Conservation (phyloP, 371 early-diverging fungal species). For the Batkoa obscura region DNA sequence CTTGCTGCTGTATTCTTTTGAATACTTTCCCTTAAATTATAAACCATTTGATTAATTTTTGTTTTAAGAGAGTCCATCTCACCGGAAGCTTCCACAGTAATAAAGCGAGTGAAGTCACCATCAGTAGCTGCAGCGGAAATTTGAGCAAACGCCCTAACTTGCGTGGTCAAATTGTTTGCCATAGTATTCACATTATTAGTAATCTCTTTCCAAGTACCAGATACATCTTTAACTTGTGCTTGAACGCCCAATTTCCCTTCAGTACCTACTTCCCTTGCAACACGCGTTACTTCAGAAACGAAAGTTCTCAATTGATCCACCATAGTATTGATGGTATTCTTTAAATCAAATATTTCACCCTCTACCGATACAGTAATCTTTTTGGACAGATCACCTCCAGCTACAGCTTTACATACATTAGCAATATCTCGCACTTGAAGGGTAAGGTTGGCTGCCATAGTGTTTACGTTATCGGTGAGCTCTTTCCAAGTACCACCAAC, state of each 20-base stretch:
- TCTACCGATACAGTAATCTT: slow-evolving; percentile 21
- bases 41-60: slow-evolving; percentile 55
- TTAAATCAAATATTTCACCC: slow-evolving; percentile 31
- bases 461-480: slow-evolving; percentile 36
- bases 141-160: slow-evolving; percentile 39
- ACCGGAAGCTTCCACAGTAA: slow-evolving; percentile 48
- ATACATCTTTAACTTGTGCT: slow-evolving; percentile 23
- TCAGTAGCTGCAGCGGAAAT: slow-evolving; percentile 39
- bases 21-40: slow-evolving; percentile 40
- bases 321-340: slow-evolving; percentile 28
- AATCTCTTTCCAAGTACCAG: slow-evolving; percentile 45
- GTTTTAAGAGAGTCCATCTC: slow-evolving; percentile 61
- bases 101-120: slow-evolving; percentile 41
- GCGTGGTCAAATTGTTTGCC: slow-evolving; percentile 32
- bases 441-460: slow-evolving; percentile 20
- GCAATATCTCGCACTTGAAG: slow-evolving; percentile 16
- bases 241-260: slow-evolving; percentile 32
- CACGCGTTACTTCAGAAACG: slow-evolving; percentile 30
- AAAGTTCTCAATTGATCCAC: slow-evolving; percentile 26
- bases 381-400: slow-evolving; percentile 24
- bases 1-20: slow-evolving; percentile 46
- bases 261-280: slow-evolving; percentile 39
- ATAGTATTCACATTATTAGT: slow-evolving; percentile 34
- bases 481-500: slow-evolving; percentile 40
- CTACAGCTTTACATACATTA: slow-evolving; percentile 22